Base-by-base conservation (phyloP, 2,329 filamentous ascomycete genomes). In the Ophiocordyceps australis region DNA sequence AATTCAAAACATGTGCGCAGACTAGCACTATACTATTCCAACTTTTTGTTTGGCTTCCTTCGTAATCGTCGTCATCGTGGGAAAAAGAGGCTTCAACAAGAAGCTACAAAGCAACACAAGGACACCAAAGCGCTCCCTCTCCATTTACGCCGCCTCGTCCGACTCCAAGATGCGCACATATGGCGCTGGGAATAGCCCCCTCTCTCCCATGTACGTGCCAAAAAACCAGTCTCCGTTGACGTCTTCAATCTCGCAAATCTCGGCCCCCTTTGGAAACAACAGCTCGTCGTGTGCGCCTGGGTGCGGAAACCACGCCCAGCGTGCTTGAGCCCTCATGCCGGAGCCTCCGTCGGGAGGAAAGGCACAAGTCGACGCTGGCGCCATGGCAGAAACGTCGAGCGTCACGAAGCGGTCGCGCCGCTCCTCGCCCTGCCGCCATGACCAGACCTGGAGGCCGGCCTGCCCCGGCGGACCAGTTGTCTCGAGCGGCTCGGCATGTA, bases 201-300 rank as follows among this genome's bases (percentile, higher is more conserved):
- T 73, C 14, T 54, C 56, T 1, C 82, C 83, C 52, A 82, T 83
- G 56, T 92, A 94, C 16, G 72, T 71, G 1, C 86, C 86, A 53
- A 75, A 77, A 41, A 66, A 83, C 85, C 85, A 95, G 46, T 93
- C 83, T 12, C 75, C 79, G 45, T 93, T 93, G 24, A 91, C 70
- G 46, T 89, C 78, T 45, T 86, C 76, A 20, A 77, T 70, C 53
- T 95, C 86, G 6, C 64, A 62, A 10, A 95, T 66, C 47, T 89
- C 79, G 0, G 85, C 83, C 8, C 78, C 74, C 26, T 72, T 73
- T 0, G 86, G 86, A 38, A 95, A 94, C 33, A 74, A 49, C 21
- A 95, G 52, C 51, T 95, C 86, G 43, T 93, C 79, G 13, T 57
- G 58, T 2, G 65, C 65, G 3, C 54, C 62, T 0, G 60, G 50